phyloP scores from a whole-genome alignment of 2,329 filamentous ascomycete species.

The Xylaria digitata region DNA sequence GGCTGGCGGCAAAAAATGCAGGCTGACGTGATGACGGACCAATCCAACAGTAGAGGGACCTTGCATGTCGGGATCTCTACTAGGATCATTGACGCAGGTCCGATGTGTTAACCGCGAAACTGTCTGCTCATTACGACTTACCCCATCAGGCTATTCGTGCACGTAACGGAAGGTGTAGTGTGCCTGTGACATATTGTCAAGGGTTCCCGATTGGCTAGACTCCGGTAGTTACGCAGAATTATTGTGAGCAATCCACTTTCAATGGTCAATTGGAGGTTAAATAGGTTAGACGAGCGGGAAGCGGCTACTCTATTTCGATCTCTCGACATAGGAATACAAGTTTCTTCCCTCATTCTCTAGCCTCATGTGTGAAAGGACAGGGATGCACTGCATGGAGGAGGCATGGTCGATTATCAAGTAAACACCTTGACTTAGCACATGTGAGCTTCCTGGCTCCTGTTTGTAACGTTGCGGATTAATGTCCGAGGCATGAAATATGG shows the following conservation, averaged over 20 bases:
- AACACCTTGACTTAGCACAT: conserved; percentile 19
- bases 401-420: neutral
- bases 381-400: conserved; percentile 11
- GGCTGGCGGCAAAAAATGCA: conserved; percentile 19
- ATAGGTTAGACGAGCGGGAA: conserved; percentile 6
- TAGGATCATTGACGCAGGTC: conserved; percentile 32
- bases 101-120: conserved; percentile 9
- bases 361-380: conserved; percentile 12
- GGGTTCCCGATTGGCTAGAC: conserved; percentile 24
- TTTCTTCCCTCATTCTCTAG: conserved; percentile 12
- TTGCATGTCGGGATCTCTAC: conserved; percentile 25
- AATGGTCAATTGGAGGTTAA: conserved; percentile 11
- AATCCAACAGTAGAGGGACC: conserved; percentile 15
- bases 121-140: conserved; percentile 12
- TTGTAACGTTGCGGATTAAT: conserved; percentile 33
- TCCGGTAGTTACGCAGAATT: conserved; percentile 4
- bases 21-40: conserved; percentile 26
- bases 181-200: conserved; percentile 24
- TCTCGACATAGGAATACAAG: conserved; percentile 11
- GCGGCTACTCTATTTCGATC: neutral
- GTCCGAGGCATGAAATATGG: conserved; percentile 4
- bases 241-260: conserved; percentile 29
- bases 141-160: conserved; percentile 13
- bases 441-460: conserved; percentile 7
- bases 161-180: conserved; percentile 2